Percentiles rank a stretch among this genome's conserved stretches.
Conservation (phyloP, 2,329 filamentous ascomycete species). For the Aspergillus floridensis region DNA sequence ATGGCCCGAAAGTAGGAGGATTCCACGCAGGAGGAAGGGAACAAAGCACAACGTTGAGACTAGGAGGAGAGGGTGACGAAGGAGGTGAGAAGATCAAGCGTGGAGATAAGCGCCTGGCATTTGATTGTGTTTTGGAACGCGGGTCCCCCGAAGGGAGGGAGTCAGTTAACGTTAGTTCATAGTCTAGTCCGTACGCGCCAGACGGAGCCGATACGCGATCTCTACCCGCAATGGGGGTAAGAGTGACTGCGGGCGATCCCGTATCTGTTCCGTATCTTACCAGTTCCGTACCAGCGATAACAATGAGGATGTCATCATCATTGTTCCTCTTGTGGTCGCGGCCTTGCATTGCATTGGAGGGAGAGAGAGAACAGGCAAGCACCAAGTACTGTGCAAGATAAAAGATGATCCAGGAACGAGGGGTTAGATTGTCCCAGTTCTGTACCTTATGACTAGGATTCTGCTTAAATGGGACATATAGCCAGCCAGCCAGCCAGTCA, state of each 20-base stretch:
- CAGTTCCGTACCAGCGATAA: neutral
- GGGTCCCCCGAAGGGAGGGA: neutral
- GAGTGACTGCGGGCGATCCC: neutral
- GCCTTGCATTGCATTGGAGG: slow-evolving; percentile 1
- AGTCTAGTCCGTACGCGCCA: neutral
- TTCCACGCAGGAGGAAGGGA: neutral
- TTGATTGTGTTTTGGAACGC: no score
- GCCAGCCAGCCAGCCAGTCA: neutral
- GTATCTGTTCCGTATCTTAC: slow-evolving; percentile 1
- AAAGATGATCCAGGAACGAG: neutral
- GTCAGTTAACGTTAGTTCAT: no score
- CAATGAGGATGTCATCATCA: neutral
- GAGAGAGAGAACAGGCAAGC: neutral
- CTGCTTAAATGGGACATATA: neutral
- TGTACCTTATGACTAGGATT: neutral
- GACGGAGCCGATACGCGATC: neutral
- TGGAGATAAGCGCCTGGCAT: neutral
- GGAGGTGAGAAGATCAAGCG: neutral
- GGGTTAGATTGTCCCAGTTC: neutral
- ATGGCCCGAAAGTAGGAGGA: neutral
- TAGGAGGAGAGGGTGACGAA: neutral
- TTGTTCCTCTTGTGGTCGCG: neutral
- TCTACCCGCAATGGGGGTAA: neutral
- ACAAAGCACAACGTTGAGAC: neutral
- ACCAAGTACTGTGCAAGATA: neutral